Conservation (phyloP, 768 basidiomycete genomes). For the Tricholoma furcatifolium region DNA sequence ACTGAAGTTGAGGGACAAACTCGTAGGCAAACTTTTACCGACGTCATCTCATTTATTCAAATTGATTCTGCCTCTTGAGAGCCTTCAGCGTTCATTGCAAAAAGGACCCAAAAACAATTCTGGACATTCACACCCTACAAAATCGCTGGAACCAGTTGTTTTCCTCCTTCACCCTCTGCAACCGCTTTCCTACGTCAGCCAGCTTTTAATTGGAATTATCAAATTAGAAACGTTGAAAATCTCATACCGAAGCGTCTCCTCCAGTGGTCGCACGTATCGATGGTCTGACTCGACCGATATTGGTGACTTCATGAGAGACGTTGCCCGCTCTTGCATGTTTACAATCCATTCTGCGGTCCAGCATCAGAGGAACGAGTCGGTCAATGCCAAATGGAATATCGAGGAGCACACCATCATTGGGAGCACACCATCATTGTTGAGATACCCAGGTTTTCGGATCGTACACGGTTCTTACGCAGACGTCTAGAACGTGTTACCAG, state of each 20-base stretch:
- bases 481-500: slow-evolving; percentile 41
- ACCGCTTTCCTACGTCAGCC: slow-evolving; percentile 61
- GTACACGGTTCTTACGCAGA: slow-evolving; percentile 57
- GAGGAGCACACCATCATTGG: slow-evolving; percentile 33
- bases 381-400: neutral
- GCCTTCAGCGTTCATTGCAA: slow-evolving; percentile 18
- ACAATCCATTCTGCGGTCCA: slow-evolving; percentile 40
- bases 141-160: slow-evolving; percentile 39
- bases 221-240: slow-evolving; percentile 33
- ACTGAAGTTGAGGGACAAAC: neutral
- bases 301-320: slow-evolving; percentile 64
- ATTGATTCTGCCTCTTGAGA: slow-evolving; percentile 51
- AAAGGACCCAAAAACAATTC: slow-evolving; percentile 6
- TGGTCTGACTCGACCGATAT: slow-evolving; percentile 68
- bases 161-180: slow-evolving; percentile 70
- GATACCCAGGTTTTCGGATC: slow-evolving; percentile 62
- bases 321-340: slow-evolving; percentile 54
- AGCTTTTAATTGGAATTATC: slow-evolving; percentile 51
- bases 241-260: slow-evolving; percentile 44
- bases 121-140: slow-evolving; percentile 3
- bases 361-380: neutral
- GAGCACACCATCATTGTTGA: slow-evolving; percentile 41
- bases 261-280: slow-evolving; percentile 34
- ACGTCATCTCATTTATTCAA: slow-evolving; percentile 69
- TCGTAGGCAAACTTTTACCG: slow-evolving; percentile 54